A percentile compares a stretch with the other conserved stretches of the same genome.
Evolutionary conservation across 2,329 filamentous ascomycete genomes (phyloP).

Genomic region (Alternaria sp.): DNA sequence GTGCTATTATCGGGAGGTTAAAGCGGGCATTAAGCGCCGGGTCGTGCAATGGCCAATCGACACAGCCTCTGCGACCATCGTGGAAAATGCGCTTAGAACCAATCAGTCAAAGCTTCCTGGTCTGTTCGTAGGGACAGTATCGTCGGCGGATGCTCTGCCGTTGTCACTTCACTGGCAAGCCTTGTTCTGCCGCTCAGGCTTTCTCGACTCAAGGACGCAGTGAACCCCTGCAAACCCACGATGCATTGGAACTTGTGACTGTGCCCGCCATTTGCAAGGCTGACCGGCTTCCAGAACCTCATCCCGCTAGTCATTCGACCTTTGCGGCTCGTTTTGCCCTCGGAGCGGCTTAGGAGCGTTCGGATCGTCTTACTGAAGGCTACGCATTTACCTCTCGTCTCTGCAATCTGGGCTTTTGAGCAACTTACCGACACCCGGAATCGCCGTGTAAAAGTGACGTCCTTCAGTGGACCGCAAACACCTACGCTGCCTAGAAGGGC

Average conservation of each 20-base stretch:
- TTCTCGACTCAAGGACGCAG: constrained; percentile 15
- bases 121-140: constrained; percentile 6
- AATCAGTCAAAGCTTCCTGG: constrained; percentile 23
- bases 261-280: constrained; percentile 30
- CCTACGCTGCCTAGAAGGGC: constrained; percentile 33
- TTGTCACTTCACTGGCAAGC: constrained; percentile 25
- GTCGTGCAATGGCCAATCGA: constrained; percentile 29
- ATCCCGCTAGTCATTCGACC: constrained; percentile 77
- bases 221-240: constrained; percentile 14
- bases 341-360: constrained; percentile 68
- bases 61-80: constrained; percentile 41
- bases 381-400: constrained; percentile 73
- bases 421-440: constrained; percentile 43
- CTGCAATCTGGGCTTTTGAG: constrained; percentile 74
- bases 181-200: constrained; percentile 40
- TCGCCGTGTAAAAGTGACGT: constrained; percentile 28
- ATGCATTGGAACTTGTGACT: constrained; percentile 4
- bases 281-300: constrained; percentile 66
- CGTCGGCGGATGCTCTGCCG: constrained; percentile 5
- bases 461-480: constrained; percentile 47
- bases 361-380: constrained; percentile 67
- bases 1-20: constrained; percentile 33
- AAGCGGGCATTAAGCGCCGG: constrained; percentile 47
- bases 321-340: constrained; percentile 71
- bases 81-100: constrained; percentile 21